Base-by-base conservation (phyloP, 345 rosid species). In the Hevea brasiliensis region DNA sequence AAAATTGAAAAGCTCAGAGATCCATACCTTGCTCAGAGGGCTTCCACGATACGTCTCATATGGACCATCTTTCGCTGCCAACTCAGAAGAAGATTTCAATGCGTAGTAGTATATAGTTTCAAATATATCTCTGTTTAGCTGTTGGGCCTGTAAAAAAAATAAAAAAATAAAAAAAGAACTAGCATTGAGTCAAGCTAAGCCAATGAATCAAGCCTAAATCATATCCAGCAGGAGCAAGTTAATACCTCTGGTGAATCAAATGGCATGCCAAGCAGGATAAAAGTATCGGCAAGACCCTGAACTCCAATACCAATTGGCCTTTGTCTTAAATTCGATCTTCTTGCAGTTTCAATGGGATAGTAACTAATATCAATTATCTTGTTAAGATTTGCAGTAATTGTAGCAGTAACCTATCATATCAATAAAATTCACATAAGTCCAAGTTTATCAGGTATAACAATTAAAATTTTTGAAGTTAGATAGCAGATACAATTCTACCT, bases 291-390 rank as follows among this genome's bases (percentile, higher is more conserved):
- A 72, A 94, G 97, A 71, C 98, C 96, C 79, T 94, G 94, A 27
- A 94, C 92, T 37, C 97, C 98, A 78, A 94, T 92, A 48, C 97
- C 97, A 60, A 94, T 86, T 12, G 98, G 97, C 63, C 97, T 92
- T 59, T 94, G 98, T 42, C 87, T 82, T 66, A 94, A 24, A 80
- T 92, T 94, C 69, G 98, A 90, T 59, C 83, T 87, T 75, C 66
- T 85, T 66, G 97, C 98, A 71, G 87, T 87, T 71, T 94, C 97
- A 80, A 90, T 87, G 14, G 97, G 98, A 69, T 94, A 94, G 78
- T 86, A 85, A 78, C 92, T 94, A 67, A 91, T 90, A 83, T 91
- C 90, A 47, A 94, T 91, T 15, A 94, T 89, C 80, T 85, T 94
- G 84, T 94, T 94, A 24, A 90, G 88, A 76, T 88, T 92, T 6